phyloP scores from a whole-genome alignment of 805 yeast species.

The Yarrowia sp. region DNA sequence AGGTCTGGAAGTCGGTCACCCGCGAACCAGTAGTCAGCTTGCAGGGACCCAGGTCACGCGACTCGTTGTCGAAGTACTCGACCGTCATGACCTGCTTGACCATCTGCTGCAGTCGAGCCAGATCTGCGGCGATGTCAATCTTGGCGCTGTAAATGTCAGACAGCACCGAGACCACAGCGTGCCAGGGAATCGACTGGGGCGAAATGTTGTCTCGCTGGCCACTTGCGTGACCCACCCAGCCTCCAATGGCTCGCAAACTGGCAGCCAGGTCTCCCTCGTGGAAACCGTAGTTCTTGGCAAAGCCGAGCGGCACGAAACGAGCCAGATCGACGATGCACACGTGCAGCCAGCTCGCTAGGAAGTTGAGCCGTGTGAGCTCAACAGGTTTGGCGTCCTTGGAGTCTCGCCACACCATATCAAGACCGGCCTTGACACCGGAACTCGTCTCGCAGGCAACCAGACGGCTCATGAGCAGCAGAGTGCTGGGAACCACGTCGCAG shows the following conservation, averaged over 20 bases:
- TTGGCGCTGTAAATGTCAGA: conserved; percentile 59
- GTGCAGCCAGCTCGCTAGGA: conserved; percentile 69
- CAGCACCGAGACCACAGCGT: conserved; percentile 48
- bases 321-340: conserved; percentile 57
- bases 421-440: conserved; percentile 54
- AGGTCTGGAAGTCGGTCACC: not conserved
- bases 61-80: not conserved
- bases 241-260: conserved; percentile 47
- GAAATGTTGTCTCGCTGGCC: conserved; percentile 42
- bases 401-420: conserved; percentile 44
- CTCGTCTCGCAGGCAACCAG: conserved; percentile 61
- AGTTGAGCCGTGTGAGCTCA: conserved; percentile 50
- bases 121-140: conserved; percentile 35
- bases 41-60: not conserved
- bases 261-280: conserved; percentile 67
- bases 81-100: not conserved
- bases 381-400: conserved; percentile 38
- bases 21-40: not conserved
- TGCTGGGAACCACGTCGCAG: conserved; percentile 47
- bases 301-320: conserved; percentile 62
- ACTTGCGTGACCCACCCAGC: conserved; percentile 40
- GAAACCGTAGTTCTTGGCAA: conserved; percentile 60
- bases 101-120: not conserved
- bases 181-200: conserved; percentile 56
- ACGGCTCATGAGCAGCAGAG: conserved; percentile 54